Evolutionary conservation across 441 rosid species (phyloP).

Genomic region (Euphorbia celastroides): DNA sequence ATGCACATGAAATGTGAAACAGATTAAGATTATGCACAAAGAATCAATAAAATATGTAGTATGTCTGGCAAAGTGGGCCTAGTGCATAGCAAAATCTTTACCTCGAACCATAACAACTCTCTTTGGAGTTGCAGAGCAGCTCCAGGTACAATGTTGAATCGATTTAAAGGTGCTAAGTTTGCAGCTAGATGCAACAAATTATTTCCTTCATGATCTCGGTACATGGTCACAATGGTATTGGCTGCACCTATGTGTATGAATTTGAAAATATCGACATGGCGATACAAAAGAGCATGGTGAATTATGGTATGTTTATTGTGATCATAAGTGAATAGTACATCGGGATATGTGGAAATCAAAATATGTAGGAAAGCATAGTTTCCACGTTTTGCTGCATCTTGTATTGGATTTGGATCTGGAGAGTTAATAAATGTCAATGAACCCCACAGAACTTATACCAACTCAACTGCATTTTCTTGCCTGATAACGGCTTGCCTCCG

Average conservation of each 20-base stretch:
- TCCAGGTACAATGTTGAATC: constrained; percentile 30
- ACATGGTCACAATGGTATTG: constrained; percentile 24
- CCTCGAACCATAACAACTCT: constrained; percentile 34
- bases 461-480: background rate
- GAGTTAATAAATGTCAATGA: background rate
- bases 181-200: constrained; percentile 1
- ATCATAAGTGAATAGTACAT: constrained; percentile 25
- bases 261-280: constrained; percentile 31
- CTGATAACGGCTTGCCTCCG: too few species aligned
- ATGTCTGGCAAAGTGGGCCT: too few species aligned
- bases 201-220: constrained; percentile 15
- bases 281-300: constrained; percentile 27
- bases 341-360: constrained; percentile 23
- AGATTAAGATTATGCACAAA: too few species aligned
- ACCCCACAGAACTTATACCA: background rate
- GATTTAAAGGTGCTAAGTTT: constrained; percentile 9
- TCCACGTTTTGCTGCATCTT: constrained; percentile 26
- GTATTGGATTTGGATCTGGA: constrained; percentile 7
- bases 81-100: background rate
- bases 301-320: constrained; percentile 20
- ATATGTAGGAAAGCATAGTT: constrained; percentile 20
- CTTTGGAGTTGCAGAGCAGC: constrained; percentile 41
- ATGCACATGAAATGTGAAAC: too few species aligned
- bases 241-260: constrained; percentile 24
- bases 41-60: too few species aligned